These are phyloP conservation scores for Nitzschia putrida DNA, from an alignment of 108 stramenopile genomes.

Conservation along the genomic window DNA sequence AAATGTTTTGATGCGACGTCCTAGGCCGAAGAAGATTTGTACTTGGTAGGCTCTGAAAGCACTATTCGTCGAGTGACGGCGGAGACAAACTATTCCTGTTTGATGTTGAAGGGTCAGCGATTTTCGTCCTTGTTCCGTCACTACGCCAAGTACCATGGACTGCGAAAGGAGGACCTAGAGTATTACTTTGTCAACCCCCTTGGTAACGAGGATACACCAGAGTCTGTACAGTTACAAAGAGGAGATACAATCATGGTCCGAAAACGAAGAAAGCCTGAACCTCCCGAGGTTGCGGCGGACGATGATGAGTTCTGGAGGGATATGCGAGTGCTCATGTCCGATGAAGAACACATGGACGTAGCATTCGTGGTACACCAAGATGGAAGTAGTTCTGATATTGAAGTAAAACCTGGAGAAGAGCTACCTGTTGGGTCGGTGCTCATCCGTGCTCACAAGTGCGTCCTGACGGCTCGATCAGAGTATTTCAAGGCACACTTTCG, in stretches of 20 bases:
- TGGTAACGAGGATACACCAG: slow-evolving; percentile 92
- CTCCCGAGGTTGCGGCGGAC: slow-evolving; percentile 81
- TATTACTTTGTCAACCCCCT: slow-evolving; percentile 95
- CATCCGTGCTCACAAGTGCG: slow-evolving; percentile 93
- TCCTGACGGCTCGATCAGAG: slow-evolving; percentile 93
- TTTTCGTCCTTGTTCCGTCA: slow-evolving; percentile 96
- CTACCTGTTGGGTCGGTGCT: slow-evolving; percentile 27
- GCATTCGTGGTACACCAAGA: slow-evolving; percentile 64
- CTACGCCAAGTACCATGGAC: slow-evolving; percentile 98
- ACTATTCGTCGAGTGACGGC: slow-evolving; percentile 90
- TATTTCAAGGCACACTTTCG: slow-evolving; percentile 98
- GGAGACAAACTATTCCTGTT: slow-evolving; percentile 92
- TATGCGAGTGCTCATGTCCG: slow-evolving; percentile 83
- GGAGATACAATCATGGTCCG: slow-evolving; percentile 93
- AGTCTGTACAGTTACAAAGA: slow-evolving; percentile 86
- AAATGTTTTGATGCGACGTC: not conserved
- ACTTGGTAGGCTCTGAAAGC: slow-evolving; percentile 83
- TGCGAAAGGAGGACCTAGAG: slow-evolving; percentile 96
- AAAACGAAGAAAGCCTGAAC: slow-evolving; percentile 73
- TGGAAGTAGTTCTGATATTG: slow-evolving; percentile 22
- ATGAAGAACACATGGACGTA: slow-evolving; percentile 89
- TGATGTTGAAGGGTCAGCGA: slow-evolving; percentile 96
- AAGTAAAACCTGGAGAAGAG: slow-evolving; percentile 24
- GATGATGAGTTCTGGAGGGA: slow-evolving; percentile 88
- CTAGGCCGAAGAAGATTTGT: slow-evolving; percentile 88